Conservation (phyloP, 805 yeast species). For the Henningerozyma blattae region DNA sequence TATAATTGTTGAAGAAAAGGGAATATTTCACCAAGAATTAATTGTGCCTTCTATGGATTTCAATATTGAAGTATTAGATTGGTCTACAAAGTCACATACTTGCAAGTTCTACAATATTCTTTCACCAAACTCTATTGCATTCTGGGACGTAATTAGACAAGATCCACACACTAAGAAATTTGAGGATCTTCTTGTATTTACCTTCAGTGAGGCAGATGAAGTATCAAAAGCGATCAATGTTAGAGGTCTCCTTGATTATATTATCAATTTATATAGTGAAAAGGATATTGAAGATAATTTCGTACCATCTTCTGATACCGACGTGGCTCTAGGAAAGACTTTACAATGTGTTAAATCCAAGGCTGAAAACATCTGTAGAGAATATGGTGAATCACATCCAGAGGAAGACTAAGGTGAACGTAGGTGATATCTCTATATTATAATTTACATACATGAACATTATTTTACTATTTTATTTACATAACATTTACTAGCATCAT, state of each 20-base stretch:
- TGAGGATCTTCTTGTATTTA: conserved; percentile 18
- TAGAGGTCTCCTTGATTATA: conserved; percentile 26
- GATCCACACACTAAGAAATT: conserved; percentile 4
- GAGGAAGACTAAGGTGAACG: too few species aligned
- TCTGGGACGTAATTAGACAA: conserved; percentile 6
- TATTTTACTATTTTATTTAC: too few species aligned
- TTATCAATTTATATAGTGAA: conserved; percentile 20
- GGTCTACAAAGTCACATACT: conserved; percentile 5
- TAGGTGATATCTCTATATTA: too few species aligned
- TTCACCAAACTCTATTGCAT: conserved; percentile 5
- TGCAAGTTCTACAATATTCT: conserved; percentile 4
- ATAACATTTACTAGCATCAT: too few species aligned
- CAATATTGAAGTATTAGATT: conserved; percentile 4
- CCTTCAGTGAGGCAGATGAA: conserved; percentile 23
- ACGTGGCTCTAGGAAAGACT: background rate
- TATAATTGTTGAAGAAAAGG: conserved; percentile 3
- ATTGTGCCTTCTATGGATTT: conserved; percentile 4
- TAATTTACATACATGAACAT: too few species aligned
- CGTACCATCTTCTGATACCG: conserved; percentile 3
- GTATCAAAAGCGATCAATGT: conserved; percentile 26
- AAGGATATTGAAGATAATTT: conserved; percentile 5
- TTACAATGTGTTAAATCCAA: conserved; percentile 3
- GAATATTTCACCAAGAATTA: conserved; percentile 4
- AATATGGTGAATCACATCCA: conserved; percentile 1
- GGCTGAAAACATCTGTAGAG: background rate